Base-by-base conservation (phyloP, 805 yeast genomes). In the Saturnispora quitensis region DNA sequence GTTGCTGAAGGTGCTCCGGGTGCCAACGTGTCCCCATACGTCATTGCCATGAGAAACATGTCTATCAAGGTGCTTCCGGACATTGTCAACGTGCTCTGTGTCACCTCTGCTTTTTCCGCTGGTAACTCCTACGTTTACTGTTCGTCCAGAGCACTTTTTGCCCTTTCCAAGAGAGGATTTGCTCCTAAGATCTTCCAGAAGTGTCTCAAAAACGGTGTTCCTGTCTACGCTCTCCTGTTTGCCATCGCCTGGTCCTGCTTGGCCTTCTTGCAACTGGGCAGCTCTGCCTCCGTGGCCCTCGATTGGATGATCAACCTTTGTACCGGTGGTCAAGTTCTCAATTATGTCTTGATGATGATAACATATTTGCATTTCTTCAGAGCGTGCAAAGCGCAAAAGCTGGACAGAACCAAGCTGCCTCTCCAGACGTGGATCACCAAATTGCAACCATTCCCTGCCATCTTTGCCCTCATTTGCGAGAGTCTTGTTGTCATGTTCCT, bases 111-210 rank as follows among this genome's bases (percentile, higher is more conserved):
- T 0, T 83, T 87, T 58, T 82, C 89, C 35, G 89, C 95, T 2
- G 96, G 95, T 50, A 87, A 87, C 64, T 84, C 91, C 1, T 84
- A 81, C 63, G 78, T 86, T 35, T 86, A 79, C 62, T 81, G 89
- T 54, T 82, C 91, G 0, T 77, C 89, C 7, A 68, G 80, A 62
- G 73, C 86, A 0, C 69, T 87, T 22, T 82, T 81, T 63, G 88
- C 88, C 2, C 70, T 86, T 65, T 85, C 93, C 0, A 66, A 77
- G 31, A 80, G 77, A 59, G 89, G 91, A 0, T 77, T 78, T 55
- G 91, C 93, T 1, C 96, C 96, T 10, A 69, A 69, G 38, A 57
- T 85, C 43, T 85, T 88, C 57, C 68, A 78, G 12, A 71, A 68
- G 55, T 84, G 91, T 60, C 76, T 80, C 56, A 74, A 72, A 45